A percentile compares a stretch with the other conserved stretches of the same genome.
Conservation (phyloP, 2,329 filamentous ascomycete species). For the Gnomoniopsis sp. region DNA sequence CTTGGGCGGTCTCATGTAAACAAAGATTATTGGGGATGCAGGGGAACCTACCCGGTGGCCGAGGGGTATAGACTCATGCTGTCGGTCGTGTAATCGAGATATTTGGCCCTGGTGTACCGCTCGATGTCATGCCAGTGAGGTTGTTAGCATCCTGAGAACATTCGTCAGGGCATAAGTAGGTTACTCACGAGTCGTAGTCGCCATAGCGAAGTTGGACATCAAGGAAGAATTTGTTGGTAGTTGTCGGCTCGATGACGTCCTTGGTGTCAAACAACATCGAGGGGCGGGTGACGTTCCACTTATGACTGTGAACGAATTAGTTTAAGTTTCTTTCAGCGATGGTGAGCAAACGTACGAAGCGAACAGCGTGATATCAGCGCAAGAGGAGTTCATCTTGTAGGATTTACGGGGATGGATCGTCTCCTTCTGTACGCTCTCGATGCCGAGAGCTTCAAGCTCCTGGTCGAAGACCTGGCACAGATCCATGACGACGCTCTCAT, state of each 20-base stretch:
- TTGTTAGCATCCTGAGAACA: no score
- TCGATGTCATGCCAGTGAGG: constrained; percentile 68
- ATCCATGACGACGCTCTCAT: constrained; percentile 97
- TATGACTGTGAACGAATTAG: constrained; percentile 60
- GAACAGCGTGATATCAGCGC: constrained; percentile 47
- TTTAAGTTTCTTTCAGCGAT: constrained; percentile 46
- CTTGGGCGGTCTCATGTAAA: no score
- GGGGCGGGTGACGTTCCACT: constrained; percentile 95
- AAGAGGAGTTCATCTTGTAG: constrained; percentile 99
- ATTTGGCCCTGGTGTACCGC: constrained; percentile 94
- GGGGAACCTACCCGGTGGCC: constrained; percentile 56
- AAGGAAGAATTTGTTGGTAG: constrained; percentile 99
- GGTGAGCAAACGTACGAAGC: not conserved
- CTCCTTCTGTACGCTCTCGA: constrained; percentile 97
- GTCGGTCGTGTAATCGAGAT: constrained; percentile 97
- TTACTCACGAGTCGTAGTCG: constrained; percentile 43
- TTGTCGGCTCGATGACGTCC: constrained; percentile 87
- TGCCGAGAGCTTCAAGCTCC: constrained; percentile 90
- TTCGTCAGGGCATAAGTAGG: no score
- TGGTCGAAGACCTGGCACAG: constrained; percentile 98
- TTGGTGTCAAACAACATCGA: constrained; percentile 95
- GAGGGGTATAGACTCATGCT: constrained; percentile 99
- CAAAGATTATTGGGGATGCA: no score
- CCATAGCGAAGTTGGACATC: constrained; percentile 96
- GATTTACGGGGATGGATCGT: constrained; percentile 88